A percentile compares a stretch with the other conserved stretches of the same genome.
phyloP scores from a whole-genome alignment of 2,329 filamentous ascomycete species.

The Elsinoe batatas region DNA sequence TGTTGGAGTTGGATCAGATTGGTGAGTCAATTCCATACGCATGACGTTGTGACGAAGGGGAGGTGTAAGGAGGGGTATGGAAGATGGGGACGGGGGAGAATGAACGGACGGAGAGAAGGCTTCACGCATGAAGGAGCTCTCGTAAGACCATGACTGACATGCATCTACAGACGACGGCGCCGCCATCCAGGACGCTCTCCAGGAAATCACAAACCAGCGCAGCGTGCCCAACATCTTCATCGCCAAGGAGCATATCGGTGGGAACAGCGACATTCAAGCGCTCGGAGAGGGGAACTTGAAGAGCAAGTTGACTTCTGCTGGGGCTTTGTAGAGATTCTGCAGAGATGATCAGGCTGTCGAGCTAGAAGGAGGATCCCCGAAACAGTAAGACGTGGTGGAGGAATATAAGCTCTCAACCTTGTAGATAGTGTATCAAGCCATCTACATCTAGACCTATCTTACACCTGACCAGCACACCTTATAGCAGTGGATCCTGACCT shows the following conservation, averaged over 20 bases:
- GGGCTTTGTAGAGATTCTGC: conserved; percentile 4
- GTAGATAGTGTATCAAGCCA: no score
- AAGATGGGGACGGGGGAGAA: no score
- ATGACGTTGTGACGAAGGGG: no score
- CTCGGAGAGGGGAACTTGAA: conserved; percentile 16
- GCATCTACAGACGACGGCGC: conserved; percentile 59
- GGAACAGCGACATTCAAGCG: conserved; percentile 79
- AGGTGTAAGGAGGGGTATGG: no score
- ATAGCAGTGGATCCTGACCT: no score
- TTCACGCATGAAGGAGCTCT: background rate
- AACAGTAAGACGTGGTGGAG: no score
- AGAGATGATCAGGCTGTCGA: no score
- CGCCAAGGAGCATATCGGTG: conserved; percentile 79
- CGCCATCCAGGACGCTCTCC: conserved; percentile 73
- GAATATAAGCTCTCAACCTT: no score
- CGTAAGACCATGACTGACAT: background rate
- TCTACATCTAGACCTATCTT: no score
- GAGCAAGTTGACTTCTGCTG: conserved; percentile 16
- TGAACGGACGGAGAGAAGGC: no score
- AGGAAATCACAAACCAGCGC: conserved; percentile 69
- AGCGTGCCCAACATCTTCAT: conserved; percentile 98
- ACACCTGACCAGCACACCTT: no score
- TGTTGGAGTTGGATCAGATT: conserved; percentile 76
- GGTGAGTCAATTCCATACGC: conserved; percentile 43
- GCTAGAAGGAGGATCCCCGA: no score